Evolutionary conservation across 2,329 filamentous ascomycete genomes (phyloP), one percentile per base, ranked within the genome.

Genomic region (Verticillium zaregamsianum): DNA sequence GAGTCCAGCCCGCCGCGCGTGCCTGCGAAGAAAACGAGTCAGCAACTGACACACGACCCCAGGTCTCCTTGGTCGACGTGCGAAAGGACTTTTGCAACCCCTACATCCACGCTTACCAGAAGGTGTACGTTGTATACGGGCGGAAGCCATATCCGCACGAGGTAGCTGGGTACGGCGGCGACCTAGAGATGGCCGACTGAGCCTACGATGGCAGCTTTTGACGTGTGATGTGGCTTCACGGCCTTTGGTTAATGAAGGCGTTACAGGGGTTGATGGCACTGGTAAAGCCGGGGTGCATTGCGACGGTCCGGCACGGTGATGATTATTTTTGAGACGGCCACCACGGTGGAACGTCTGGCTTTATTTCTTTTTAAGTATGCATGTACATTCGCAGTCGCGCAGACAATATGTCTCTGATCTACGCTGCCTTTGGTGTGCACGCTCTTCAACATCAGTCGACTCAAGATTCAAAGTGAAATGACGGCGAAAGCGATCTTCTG

Each of bases 81-180:
- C 75, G 83, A 55, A 77, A 75, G 62, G 78, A 80, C 35, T 65
- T 85, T 4, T 76, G 76, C 6, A 74, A 85, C 67, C 71, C 73
- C 3, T 71, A 72, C 9, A 76, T 82, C 12, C 82, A 85, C 64
- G 75, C 79, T 0, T 85, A 83, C 62, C 72, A 80, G 64, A 76
- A 76, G 31, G 71, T 82, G n/a, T 77, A 79, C 63, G 78, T 84
- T 6, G 79, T 85, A 0, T 80, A 77, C 67, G 82, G 81, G 9
- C 74, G 82, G 31, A 85, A 84, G 65, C 82, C 82, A 1, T 73
- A 72, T 59, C 71, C 70, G 0, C 68, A 72, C 15, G 78, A 80
- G 45, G 45, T 52, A 9, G 45, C 45, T 12, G 57, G 60, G 58
- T 2, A 56, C 25, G 17, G 23, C 37, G 8, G 20, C 52, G 45